A percentile compares a stretch with the other conserved stretches of the same genome.
Conservation (phyloP, 2,329 filamentous ascomycete genomes). For the Apiospora saccharicola region DNA sequence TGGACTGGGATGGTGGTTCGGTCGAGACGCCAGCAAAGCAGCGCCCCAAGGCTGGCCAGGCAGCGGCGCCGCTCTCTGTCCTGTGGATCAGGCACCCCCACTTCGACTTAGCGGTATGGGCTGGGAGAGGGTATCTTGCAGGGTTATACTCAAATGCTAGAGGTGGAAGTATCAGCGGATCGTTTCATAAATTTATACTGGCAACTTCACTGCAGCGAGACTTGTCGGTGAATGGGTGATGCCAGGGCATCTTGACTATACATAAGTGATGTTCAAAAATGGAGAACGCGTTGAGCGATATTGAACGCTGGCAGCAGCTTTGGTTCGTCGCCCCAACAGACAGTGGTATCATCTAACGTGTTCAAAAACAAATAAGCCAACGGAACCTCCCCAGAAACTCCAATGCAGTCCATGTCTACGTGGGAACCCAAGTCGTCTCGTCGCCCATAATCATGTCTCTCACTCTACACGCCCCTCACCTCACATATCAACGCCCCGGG, state of each 20-base stretch:
- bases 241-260: not conserved
- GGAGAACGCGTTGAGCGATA: not conserved
- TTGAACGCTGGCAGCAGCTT: not conserved
- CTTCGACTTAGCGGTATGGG: slow-evolving; percentile 10
- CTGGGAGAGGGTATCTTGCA: not conserved
- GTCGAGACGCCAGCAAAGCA: slow-evolving; percentile 15
- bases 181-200: not conserved
- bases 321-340: slow-evolving; percentile 12
- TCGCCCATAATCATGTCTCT: slow-evolving; percentile 8
- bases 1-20: not conserved
- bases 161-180: not conserved
- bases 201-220: not conserved
- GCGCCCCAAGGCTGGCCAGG: slow-evolving; percentile 16
- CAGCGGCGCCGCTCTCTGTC: slow-evolving; percentile 3
- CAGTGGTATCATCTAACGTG: slow-evolving; percentile 16
- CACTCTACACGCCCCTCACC: not conserved
- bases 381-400: slow-evolving; percentile 16
- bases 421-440: slow-evolving; percentile 18
- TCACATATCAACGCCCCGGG: slow-evolving; percentile 8
- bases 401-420: slow-evolving; percentile 16
- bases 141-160: slow-evolving; percentile 6
- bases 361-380: slow-evolving; percentile 21
- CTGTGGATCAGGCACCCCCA: not conserved
- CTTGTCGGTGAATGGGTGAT: slow-evolving; percentile 3
- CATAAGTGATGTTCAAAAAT: not conserved